Evolutionary conservation across 768 basidiomycete genomes (phyloP).

Genomic region (Amanita subjunquillea): DNA sequence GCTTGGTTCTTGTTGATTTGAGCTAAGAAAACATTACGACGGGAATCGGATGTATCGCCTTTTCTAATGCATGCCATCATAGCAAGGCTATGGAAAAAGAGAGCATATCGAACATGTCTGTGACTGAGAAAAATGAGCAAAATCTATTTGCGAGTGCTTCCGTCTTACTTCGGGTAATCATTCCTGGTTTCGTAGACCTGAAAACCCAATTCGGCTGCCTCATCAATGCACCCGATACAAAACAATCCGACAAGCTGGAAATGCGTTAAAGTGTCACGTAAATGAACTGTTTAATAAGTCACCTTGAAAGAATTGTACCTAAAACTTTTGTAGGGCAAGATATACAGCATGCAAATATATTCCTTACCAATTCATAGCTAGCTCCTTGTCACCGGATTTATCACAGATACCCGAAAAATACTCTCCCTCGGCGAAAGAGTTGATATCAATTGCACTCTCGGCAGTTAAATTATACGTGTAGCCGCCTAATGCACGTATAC

Average conservation of each 20-base stretch:
- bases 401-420: constrained; percentile 35
- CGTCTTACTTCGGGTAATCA: constrained; percentile 53
- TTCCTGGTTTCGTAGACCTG: constrained; percentile 46
- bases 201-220: constrained; percentile 57
- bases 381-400: constrained; percentile 35
- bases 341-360: not conserved
- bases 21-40: constrained; percentile 31
- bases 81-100: constrained; percentile 65
- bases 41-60: constrained; percentile 23
- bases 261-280: not conserved
- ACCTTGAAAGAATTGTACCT: constrained; percentile 67
- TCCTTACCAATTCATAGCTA: constrained; percentile 51
- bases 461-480: constrained; percentile 39
- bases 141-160: not conserved
- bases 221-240: constrained; percentile 46
- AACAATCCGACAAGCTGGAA: constrained; percentile 51
- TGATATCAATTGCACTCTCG: constrained; percentile 50
- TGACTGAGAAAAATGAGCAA: constrained; percentile 24
- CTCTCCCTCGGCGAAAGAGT: constrained; percentile 44
- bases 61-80: constrained; percentile 50
- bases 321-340: not conserved
- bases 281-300: not conserved
- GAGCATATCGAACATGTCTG: constrained; percentile 54
- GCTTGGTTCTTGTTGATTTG: constrained; percentile 54
- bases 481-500: constrained; percentile 54